Evolutionary conservation across 208 protist genomes (phyloP).

Genomic region (Blastocrithidia nonstop): DNA sequence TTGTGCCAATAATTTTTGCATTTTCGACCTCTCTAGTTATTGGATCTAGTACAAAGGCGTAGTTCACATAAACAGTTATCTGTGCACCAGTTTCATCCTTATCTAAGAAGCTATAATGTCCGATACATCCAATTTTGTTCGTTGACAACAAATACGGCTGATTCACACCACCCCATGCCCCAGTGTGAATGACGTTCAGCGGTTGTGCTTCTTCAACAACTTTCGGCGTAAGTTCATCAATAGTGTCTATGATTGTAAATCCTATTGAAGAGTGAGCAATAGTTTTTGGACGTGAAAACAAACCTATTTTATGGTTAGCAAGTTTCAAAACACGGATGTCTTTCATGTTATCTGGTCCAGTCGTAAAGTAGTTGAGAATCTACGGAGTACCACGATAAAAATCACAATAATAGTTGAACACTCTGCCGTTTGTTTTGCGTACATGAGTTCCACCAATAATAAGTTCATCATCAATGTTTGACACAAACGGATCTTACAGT

Average conservation of each 20-base stretch:
- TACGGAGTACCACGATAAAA: slow-evolving; percentile 30
- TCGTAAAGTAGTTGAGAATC: slow-evolving; percentile 21
- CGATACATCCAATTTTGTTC: slow-evolving; percentile 45
- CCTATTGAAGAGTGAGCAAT: slow-evolving; percentile 29
- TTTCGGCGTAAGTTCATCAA: slow-evolving; percentile 25
- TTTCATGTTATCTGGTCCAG: slow-evolving; percentile 41
- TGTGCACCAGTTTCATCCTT: slow-evolving; percentile 14
- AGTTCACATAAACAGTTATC: slow-evolving; percentile 39
- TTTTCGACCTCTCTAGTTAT: slow-evolving; percentile 14
- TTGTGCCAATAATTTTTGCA: slow-evolving; percentile 33
- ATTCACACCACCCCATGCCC: slow-evolving; percentile 46
- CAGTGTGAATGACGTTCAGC: slow-evolving; percentile 36
- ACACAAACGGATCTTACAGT: slow-evolving; percentile 31
- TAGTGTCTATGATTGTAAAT: slow-evolving; percentile 33
- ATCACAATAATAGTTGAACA: slow-evolving; percentile 34
- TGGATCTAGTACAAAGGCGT: slow-evolving; percentile 43
- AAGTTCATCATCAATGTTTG: slow-evolving; percentile 24
- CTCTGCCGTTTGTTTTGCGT: slow-evolving; percentile 14
- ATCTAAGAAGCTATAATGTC: slow-evolving; percentile 48
- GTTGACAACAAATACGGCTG: slow-evolving; percentile 38
- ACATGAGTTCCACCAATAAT: slow-evolving; percentile 33
- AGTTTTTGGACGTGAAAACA: slow-evolving; percentile 43
- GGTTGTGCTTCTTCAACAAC: slow-evolving; percentile 24
- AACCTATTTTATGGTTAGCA: slow-evolving; percentile 22
- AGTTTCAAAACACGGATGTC: slow-evolving; percentile 31